Evolutionary conservation across 2,329 filamentous ascomycete species (phyloP), one percentile per base, ranked within the genome.

Genomic region (Clonostachys rosea): DNA sequence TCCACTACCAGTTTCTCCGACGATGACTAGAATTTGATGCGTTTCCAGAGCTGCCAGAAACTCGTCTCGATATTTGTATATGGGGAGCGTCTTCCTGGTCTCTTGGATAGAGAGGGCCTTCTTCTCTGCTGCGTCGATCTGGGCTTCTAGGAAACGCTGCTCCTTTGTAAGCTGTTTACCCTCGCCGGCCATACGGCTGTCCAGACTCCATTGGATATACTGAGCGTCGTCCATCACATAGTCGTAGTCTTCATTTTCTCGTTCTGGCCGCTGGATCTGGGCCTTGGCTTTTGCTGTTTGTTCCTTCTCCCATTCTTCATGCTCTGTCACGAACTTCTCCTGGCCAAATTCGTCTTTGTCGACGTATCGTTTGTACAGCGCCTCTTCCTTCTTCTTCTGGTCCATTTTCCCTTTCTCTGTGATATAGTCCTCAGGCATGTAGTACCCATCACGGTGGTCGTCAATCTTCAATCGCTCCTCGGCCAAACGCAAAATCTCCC

Each of bases 261-360:
- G 78, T 60, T 95, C 89, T 0, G 83, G 71, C 46, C 83, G 81
- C 54, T 82, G 78, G 49, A 95, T 90, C 62, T 96, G 91, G 2
- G 89, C 84, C 63, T 92, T 94, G 6, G 90, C 91, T 64, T 95
- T 95, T 48, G 84, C 78, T 1, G 87, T 80, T 68, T 97, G 92
- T 61, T 97, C 92, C 49, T 83, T 74, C 63, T 99, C 94, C 92
- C 92, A 99, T 60, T 96, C 89, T 52, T 99, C 91, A 53, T 96
- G 88, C 63, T 99, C 94, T 0, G 91, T 96, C 49, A 96, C 82
- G 56, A 90, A 95, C 57, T 86, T 86, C 63, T 96, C 92, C 53
- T 94, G 85, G 5, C 91, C 91, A 56, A 86, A 86, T 57, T 95
- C 89, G 56, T 95, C 91, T 50, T 81, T 80, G 52, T 96, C 91